Evolutionary conservation across 2,329 filamentous ascomycete species (phyloP).

Genomic region (Trichoderma polysporum): DNA sequence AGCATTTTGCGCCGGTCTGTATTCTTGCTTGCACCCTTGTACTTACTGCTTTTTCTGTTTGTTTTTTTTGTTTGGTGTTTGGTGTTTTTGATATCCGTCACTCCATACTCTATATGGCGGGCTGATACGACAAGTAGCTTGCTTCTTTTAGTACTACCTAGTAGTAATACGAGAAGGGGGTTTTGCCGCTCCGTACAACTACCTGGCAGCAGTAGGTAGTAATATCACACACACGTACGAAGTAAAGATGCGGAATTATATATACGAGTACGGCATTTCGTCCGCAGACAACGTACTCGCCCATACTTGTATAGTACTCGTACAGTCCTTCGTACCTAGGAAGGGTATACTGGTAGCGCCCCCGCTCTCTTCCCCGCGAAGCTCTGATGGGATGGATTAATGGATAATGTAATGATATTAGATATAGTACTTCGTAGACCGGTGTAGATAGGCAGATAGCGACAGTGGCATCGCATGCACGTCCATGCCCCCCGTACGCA

Average conservation of each 20-base stretch:
- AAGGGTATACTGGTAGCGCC: background rate
- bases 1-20: too few relatives aligned
- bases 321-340: background rate
- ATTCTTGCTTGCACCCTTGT: too few relatives aligned
- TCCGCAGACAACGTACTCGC: too few relatives aligned
- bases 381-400: background rate
- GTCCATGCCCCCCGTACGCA: background rate
- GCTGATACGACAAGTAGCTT: background rate
- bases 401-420: background rate
- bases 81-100: background rate
- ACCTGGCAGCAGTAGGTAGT: background rate
- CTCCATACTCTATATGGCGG: background rate
- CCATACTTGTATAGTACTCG: background rate
- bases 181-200: background rate
- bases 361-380: background rate
- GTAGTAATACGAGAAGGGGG: background rate
- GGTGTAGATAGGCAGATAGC: background rate
- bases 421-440: background rate
- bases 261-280: too few relatives aligned
- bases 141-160: background rate
- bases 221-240: background rate
- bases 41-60: background rate
- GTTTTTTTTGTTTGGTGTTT: background rate
- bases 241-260: too few relatives aligned
- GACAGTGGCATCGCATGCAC: conserved; percentile 4